Conservation (phyloP, 2,329 filamentous ascomycete species). For the Karstenula rhodostoma region DNA sequence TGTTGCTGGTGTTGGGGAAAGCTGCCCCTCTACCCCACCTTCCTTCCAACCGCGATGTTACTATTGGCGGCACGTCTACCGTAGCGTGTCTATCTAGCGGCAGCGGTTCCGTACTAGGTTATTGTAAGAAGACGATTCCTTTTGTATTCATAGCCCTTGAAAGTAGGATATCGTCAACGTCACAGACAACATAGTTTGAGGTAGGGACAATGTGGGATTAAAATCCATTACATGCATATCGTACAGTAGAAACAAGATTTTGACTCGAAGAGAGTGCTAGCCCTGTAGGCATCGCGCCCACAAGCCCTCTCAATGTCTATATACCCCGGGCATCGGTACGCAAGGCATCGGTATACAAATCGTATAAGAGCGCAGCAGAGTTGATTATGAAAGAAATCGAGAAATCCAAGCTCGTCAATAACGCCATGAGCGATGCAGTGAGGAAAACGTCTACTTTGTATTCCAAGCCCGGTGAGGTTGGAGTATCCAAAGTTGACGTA, state of each 20-base stretch:
- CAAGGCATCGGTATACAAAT: not conserved
- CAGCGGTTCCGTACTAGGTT: not conserved
- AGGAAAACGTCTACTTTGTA: too few species aligned
- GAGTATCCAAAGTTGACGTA: too few species aligned
- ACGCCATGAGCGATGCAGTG: too few species aligned
- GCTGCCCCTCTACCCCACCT: constrained; percentile 7
- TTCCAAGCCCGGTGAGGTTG: too few species aligned
- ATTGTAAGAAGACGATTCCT: too few species aligned
- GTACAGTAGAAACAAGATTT: not conserved
- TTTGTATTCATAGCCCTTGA: too few species aligned
- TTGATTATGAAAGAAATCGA: not conserved
- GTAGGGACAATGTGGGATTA: not conserved
- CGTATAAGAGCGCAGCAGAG: not conserved
- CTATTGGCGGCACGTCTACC: constrained; percentile 9
- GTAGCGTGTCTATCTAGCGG: constrained; percentile 8
- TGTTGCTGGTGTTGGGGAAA: constrained; percentile 3
- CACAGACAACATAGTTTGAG: not conserved
- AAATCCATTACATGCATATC: not conserved
- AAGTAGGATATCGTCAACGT: too few species aligned
- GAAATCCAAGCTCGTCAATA: not conserved
- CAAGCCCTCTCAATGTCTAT: not conserved
- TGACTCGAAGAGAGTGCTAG: not conserved
- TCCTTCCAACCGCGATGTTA: constrained; percentile 1
- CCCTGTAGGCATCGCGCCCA: not conserved
- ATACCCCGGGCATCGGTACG: not conserved